phyloP scores from a whole-genome alignment of 208 protist species.

The Vickermania spadyakhi region DNA sequence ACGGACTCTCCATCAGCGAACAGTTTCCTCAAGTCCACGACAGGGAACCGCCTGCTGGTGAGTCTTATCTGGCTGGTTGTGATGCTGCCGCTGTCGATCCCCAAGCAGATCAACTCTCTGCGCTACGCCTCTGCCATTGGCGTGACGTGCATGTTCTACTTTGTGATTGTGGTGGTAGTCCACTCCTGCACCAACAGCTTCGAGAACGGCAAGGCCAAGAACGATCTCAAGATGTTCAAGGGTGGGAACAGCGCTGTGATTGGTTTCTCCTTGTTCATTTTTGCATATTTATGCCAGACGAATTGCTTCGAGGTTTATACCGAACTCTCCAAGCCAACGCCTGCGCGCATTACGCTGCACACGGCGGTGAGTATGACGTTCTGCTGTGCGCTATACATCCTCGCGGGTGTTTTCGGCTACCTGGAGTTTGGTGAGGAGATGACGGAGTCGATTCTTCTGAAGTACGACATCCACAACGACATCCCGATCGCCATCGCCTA shows the following conservation, averaged over 20 bases:
- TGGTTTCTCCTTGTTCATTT: constrained; percentile 76
- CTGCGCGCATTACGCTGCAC: constrained; percentile 31
- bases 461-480: constrained; percentile 45
- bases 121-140: constrained; percentile 69
- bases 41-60: constrained; percentile 51
- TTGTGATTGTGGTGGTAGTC: constrained; percentile 64
- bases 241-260: constrained; percentile 47
- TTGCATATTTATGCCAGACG: constrained; percentile 73
- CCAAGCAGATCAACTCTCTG: constrained; percentile 80
- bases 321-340: constrained; percentile 44
- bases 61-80: constrained; percentile 47
- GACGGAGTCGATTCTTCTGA: constrained; percentile 47
- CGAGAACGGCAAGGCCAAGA: constrained; percentile 36
- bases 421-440: constrained; percentile 52
- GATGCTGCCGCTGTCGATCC: constrained; percentile 74
- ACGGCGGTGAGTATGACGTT: constrained; percentile 43
- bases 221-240: constrained; percentile 43
- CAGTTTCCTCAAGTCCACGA: constrained; percentile 24
- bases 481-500: constrained; percentile 46
- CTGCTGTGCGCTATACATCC: constrained; percentile 59
- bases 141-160: constrained; percentile 63
- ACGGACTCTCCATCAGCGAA: constrained; percentile 26
- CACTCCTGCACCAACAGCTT: constrained; percentile 50
- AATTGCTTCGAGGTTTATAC: constrained; percentile 66
- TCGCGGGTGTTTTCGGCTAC: constrained; percentile 75